These are phyloP conservation scores for Calonectria fujianensis DNA, from an alignment of 2,329 filamentous ascomycete species.

Conservation along the genomic window DNA sequence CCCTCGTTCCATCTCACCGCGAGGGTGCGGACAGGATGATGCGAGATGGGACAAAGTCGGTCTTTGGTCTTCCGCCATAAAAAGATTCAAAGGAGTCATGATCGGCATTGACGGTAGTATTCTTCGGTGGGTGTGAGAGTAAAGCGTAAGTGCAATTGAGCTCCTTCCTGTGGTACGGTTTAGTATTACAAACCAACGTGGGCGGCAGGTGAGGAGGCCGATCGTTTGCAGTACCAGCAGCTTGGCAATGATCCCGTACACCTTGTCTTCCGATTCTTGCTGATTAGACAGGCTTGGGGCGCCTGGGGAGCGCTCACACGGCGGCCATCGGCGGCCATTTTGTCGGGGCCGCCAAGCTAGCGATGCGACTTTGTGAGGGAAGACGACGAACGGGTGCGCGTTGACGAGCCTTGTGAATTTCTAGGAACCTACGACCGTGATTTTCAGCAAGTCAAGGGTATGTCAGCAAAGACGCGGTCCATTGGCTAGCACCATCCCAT, in stretches of 20 bases:
- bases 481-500: not conserved
- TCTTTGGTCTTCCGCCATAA: not conserved
- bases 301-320: conserved; percentile 2
- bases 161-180: not conserved
- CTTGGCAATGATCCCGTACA: conserved; percentile 15
- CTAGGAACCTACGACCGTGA: not conserved
- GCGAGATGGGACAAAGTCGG: not conserved
- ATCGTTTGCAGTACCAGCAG: conserved; percentile 31
- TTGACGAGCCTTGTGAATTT: not conserved
- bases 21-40: not conserved
- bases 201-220: not conserved
- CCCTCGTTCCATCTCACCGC: not conserved
- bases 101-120: not conserved
- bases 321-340: conserved; percentile 28
- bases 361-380: not conserved
- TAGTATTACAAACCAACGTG: not conserved
- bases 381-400: not conserved
- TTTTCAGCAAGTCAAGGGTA: not conserved
- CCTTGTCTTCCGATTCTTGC: conserved; percentile 31
- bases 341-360: not conserved
- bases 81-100: not conserved
- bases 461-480: not conserved
- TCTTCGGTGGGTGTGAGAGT: not conserved
- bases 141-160: not conserved
- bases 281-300: conserved; percentile 2